Conservation (phyloP, 305 asterid genomes). For the Lippia alba region DNA sequence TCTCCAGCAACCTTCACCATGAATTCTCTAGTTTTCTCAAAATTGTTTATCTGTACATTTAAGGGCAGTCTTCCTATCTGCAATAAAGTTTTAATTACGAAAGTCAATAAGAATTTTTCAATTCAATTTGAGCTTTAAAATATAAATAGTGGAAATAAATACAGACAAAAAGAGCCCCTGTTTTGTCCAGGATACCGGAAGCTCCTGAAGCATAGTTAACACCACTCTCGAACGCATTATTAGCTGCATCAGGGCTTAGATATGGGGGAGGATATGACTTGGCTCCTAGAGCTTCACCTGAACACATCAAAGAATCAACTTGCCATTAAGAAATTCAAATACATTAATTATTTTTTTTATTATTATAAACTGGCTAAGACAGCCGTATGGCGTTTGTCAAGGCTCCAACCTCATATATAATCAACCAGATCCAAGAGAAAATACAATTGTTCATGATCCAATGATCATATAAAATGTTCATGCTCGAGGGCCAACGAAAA, state of each 20-base stretch:
- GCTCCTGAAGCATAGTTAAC: slow-evolving; percentile 70
- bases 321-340: too few relatives aligned
- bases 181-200: slow-evolving; percentile 61
- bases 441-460: too few relatives aligned
- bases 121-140: neutral
- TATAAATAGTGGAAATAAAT: neutral
- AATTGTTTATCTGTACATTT: slow-evolving; percentile 51
- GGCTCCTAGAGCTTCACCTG: slow-evolving; percentile 56
- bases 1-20: slow-evolving; percentile 53
- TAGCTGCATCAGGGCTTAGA: slow-evolving; percentile 46
- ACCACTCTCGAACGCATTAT: slow-evolving; percentile 46
- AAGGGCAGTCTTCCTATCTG: slow-evolving; percentile 62
- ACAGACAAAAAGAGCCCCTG: slow-evolving; percentile 58
- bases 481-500: too few relatives aligned
- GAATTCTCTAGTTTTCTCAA: slow-evolving; percentile 47
- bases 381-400: too few relatives aligned
- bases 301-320: neutral
- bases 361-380: too few relatives aligned
- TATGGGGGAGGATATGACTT: slow-evolving; percentile 61
- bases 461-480: too few relatives aligned
- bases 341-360: too few relatives aligned
- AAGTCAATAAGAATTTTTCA: neutral
- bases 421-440: too few relatives aligned
- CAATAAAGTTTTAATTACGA: neutral
- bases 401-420: too few relatives aligned